A percentile compares a stretch with the other conserved stretches of the same genome.
Conservation (phyloP, 305 asterid species). For the Fraxinus floribunda region DNA sequence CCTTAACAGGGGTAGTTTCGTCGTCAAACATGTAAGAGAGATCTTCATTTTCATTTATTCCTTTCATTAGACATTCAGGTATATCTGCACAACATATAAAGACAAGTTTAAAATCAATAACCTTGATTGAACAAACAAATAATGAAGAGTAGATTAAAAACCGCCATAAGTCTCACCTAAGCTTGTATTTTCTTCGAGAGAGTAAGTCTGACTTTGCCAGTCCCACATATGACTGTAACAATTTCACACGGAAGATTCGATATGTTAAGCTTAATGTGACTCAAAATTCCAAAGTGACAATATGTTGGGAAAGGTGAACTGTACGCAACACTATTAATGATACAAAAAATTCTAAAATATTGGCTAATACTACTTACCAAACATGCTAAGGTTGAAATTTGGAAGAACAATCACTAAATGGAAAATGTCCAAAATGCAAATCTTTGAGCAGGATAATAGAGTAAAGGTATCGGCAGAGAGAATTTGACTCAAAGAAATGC, state of each 20-base stretch:
- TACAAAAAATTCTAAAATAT: no score
- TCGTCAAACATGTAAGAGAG: slow-evolving; percentile 35
- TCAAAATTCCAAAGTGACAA: background rate
- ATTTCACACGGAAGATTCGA: background rate
- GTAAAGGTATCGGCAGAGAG: background rate
- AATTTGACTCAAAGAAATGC: no score
- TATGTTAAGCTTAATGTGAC: no score
- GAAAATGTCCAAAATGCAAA: no score
- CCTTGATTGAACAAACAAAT: background rate
- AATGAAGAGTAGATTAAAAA: background rate
- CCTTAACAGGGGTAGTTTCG: slow-evolving; percentile 62
- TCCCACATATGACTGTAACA: slow-evolving; percentile 48
- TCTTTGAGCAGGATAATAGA: background rate
- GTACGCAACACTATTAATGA: no score
- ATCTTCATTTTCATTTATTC: slow-evolving; percentile 35
- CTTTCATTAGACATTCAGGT: slow-evolving; percentile 43
- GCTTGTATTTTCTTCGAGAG: slow-evolving; percentile 39
- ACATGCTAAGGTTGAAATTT: background rate
- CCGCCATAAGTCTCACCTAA: slow-evolving; percentile 34
- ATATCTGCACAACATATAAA: slow-evolving; percentile 34
- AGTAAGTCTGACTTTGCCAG: slow-evolving; percentile 47
- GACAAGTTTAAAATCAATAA: slow-evolving; percentile 13
- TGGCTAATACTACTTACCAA: no score
- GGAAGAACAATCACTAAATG: no score
- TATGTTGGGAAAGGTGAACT: background rate